These are phyloP conservation scores for Neurospora sp. DNA, from an alignment of 495 filamentous ascomycete species.

Conservation along the genomic window DNA sequence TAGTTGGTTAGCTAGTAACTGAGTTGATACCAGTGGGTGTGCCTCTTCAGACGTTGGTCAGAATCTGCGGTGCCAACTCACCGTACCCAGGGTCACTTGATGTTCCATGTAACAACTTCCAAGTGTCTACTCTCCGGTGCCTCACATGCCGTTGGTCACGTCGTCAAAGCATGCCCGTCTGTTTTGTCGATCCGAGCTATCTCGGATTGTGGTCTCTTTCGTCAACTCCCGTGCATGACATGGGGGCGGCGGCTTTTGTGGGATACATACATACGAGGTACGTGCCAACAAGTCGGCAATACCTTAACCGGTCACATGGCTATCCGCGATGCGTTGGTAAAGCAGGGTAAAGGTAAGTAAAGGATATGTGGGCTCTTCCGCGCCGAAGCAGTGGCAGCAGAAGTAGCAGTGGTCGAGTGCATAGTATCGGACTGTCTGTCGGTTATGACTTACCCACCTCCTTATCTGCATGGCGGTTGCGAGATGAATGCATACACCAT, in stretches of 20 bases:
- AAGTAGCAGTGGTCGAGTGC: neutral
- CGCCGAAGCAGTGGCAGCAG: no score
- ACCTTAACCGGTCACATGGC: no score
- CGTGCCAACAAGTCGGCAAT: neutral
- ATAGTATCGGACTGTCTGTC: neutral
- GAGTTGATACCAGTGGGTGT: neutral
- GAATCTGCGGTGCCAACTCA: neutral
- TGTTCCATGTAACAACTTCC: neutral
- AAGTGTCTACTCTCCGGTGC: neutral
- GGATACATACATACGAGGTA: neutral
- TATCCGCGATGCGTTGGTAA: no score
- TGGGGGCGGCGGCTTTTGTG: neutral
- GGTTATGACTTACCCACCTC: neutral
- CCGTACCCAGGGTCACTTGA: neutral
- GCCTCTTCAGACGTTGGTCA: neutral
- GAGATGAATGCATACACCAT: neutral
- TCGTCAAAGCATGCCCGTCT: neutral
- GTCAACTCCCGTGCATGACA: neutral
- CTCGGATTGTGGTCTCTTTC: neutral
- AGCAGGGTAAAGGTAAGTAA: no score
- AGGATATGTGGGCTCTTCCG: no score
- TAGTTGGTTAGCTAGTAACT: neutral
- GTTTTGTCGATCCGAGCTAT: neutral
- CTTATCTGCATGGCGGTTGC: neutral
- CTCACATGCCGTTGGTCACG: neutral